phyloP scores from a whole-genome alignment of 129 eudicot genomes.

The Helianthus annuus region DNA sequence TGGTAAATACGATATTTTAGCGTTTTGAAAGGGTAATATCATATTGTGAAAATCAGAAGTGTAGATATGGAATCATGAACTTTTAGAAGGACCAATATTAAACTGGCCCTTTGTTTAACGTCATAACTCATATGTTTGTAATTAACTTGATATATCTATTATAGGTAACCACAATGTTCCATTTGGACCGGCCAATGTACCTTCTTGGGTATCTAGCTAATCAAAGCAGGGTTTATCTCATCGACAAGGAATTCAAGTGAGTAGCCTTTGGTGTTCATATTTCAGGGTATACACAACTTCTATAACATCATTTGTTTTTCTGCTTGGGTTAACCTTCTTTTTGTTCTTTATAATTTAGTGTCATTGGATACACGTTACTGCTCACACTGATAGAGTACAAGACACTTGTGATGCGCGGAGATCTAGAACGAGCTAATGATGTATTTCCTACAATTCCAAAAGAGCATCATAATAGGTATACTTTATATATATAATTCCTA shows the following conservation, averaged over 20 bases:
- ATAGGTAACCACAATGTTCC: constrained; percentile 95
- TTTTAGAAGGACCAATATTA: neutral
- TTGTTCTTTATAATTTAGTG: constrained; percentile 49
- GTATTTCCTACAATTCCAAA: constrained; percentile 81
- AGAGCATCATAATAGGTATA: constrained; percentile 87
- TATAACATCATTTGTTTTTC: constrained; percentile 3
- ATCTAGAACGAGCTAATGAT: constrained; percentile 75
- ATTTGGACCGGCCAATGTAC: constrained; percentile 96
- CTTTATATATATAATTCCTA: constrained; percentile 2
- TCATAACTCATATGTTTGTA: neutral
- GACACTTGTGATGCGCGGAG: constrained; percentile 99
- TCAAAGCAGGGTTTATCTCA: constrained; percentile 88
- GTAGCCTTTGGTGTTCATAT: constrained; percentile 29
- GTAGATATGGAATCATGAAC: neutral
- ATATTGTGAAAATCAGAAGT: neutral
- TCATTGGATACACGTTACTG: constrained; percentile 81
- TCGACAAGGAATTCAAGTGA: constrained; percentile 96
- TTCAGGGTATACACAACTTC: constrained; percentile 10
- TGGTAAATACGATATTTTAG: neutral
- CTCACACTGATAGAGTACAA: constrained; percentile 94
- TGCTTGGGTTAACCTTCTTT: neutral
- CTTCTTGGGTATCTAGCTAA: constrained; percentile 92
- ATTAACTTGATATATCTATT: constrained; percentile 13
- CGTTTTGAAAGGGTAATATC: too few relatives aligned
- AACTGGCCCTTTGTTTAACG: constrained; percentile 2